Evolutionary conservation across 345 rosid species (phyloP).

Genomic region (Reutealis trisperma): DNA sequence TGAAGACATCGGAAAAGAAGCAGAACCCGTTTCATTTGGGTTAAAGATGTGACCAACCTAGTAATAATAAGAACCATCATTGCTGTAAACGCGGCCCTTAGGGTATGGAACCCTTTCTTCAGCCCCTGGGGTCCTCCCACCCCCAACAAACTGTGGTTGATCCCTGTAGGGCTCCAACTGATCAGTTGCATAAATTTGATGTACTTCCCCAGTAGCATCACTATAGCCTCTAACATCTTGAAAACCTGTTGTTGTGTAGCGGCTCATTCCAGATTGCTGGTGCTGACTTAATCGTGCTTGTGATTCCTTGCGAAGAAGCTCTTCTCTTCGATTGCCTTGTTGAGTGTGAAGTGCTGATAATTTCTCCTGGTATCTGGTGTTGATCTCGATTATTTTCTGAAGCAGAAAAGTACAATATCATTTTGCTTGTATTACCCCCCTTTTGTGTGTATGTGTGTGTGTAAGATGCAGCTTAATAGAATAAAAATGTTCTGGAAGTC

Average conservation of each 20-base stretch:
- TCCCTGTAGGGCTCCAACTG: constrained; percentile 17
- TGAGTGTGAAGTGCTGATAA: constrained; percentile 11
- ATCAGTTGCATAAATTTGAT: constrained; percentile 3
- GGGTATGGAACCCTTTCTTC: constrained; percentile 28
- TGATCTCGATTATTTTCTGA: constrained; percentile 26
- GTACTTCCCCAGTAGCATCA: background rate
- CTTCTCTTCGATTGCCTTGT: constrained; percentile 21
- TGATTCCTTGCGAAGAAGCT: constrained; percentile 23
- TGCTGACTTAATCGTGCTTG: constrained; percentile 17
- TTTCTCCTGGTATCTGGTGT: constrained; percentile 25
- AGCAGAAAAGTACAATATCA: background rate
- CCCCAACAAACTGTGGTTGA: constrained; percentile 12
- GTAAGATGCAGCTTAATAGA: no score
- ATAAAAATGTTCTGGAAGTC: no score
- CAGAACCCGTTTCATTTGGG: background rate
- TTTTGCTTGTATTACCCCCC: no score
- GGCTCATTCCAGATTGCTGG: constrained; percentile 20
- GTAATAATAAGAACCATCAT: constrained; percentile 8
- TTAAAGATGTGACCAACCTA: background rate
- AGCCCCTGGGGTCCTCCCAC: constrained; percentile 11
- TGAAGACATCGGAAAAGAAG: background rate
- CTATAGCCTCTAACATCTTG: constrained; percentile 12
- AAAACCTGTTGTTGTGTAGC: background rate
- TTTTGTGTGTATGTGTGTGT: no score
- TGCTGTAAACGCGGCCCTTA: constrained; percentile 20